Evolutionary conservation across 2,329 filamentous ascomycete species (phyloP), one percentile per base, ranked within the genome.

Genomic region (Alternaria viburni): DNA sequence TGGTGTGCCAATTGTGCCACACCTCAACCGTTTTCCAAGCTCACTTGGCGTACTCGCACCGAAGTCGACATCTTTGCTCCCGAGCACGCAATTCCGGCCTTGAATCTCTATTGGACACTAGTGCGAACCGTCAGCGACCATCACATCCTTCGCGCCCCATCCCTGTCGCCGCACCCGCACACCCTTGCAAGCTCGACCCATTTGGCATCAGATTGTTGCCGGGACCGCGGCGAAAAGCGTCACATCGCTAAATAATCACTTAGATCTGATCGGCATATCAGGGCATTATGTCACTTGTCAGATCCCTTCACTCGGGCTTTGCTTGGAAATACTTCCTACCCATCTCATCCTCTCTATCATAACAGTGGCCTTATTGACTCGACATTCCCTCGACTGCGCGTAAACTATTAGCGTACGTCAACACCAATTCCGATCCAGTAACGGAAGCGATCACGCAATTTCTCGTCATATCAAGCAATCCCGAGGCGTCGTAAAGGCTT

Each of bases 11-110:
- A 36, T 25, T n/a, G 13, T 46, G 41, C 44, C 25, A 28, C 44
- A 41, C 21, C 54, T 52, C 54, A 52, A 30, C 28, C 36, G 21
- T 19, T n/a, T 21, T 19, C 54, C 23, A 58, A 52, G 54, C 28
- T 57, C n/a, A 25, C 50, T 62, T 63, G 51, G 57, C 46, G 46
- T 9, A 36, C 49, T 44, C 19, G 25, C 50, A 60, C 25, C 25
- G 57, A 63, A 63, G 45, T 56, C 76, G 75, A 77, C 76, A 78
- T 78, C 70, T 67, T 46, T 63, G 54, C 61, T 62, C 56, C 64
- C 66, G 71, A 78, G 76, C 76, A 78, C 76, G 76, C 76, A 75
- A 78, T 78, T 60, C 55, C n/a, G 49, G 57, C 9, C 9, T 30
- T 51, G 19, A 23, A 54, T 51, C 43, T 17, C 54, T 41, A 76